Percentiles rank a stretch among this genome's conserved stretches.
These are phyloP conservation scores for Pyrrhoderma lamaoense DNA, from an alignment of 1,284 basidiomycete species.

Conservation along the genomic window DNA sequence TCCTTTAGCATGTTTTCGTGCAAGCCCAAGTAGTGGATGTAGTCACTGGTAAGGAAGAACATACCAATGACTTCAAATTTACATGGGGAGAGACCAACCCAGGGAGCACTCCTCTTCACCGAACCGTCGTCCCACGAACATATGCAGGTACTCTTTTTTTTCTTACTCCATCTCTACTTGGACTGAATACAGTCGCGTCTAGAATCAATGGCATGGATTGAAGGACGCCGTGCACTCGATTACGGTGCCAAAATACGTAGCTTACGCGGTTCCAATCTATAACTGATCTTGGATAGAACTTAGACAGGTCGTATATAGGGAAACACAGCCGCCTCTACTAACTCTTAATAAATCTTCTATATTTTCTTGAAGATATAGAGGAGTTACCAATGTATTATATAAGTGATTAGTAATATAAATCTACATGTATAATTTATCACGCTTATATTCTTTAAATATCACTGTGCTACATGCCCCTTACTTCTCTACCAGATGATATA, in stretches of 20 bases:
- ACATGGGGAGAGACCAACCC: slow-evolving; percentile 47
- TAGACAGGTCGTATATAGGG: too few relatives aligned
- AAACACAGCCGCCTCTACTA: too few relatives aligned
- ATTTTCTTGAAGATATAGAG: too few relatives aligned
- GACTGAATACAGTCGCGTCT: slow-evolving; percentile 13
- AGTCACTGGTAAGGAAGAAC: slow-evolving; percentile 56
- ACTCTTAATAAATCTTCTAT: too few relatives aligned
- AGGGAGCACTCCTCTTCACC: slow-evolving; percentile 32
- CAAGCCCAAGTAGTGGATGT: slow-evolving; percentile 73
- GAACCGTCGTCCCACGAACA: slow-evolving; percentile 63
- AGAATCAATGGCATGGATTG: slow-evolving; percentile 81
- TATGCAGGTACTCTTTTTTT: slow-evolving; percentile 47
- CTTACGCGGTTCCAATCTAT: slow-evolving; percentile 21
- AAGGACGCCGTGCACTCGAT: slow-evolving; percentile 63
- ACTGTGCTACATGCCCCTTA: neutral
- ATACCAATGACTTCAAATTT: slow-evolving; percentile 67
- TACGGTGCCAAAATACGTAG: slow-evolving; percentile 51
- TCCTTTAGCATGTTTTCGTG: slow-evolving; percentile 58
- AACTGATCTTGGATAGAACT: too few relatives aligned
- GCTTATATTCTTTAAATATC: too few relatives aligned
- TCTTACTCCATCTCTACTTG: neutral
- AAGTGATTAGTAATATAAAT: neutral
- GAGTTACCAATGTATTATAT: too few relatives aligned
- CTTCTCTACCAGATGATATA: slow-evolving; percentile 11
- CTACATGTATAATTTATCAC: too few relatives aligned